These are phyloP conservation scores for Verbascum thapsus DNA, from an alignment of 257 asterid species.

Conservation along the genomic window DNA sequence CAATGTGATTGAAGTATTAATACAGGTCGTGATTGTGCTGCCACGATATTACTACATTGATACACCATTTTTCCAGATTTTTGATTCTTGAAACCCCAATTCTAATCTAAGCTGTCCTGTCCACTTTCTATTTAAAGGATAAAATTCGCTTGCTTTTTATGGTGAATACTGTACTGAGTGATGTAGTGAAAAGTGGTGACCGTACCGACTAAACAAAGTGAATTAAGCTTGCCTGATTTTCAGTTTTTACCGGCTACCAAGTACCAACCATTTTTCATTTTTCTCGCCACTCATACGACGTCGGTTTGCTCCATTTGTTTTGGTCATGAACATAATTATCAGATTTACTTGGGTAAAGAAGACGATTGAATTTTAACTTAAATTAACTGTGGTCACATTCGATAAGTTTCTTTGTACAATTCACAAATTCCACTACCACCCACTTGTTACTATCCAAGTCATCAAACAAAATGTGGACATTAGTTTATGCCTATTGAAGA, in stretches of 20 bases:
- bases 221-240: slow-evolving; percentile 5
- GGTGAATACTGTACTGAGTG: background rate
- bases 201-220: too few species aligned
- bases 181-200: background rate
- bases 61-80: slow-evolving; percentile 35
- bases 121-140: background rate
- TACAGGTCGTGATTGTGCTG: slow-evolving; percentile 47
- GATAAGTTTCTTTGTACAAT: too few species aligned
- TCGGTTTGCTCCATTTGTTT: too few species aligned
- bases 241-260: slow-evolving; percentile 10
- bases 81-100: background rate
- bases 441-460: too few species aligned
- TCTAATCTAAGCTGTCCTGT: background rate
- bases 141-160: background rate
- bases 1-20: slow-evolving; percentile 41
- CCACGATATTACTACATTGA: slow-evolving; percentile 37
- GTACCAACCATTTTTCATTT: background rate
- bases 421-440: too few species aligned
- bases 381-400: too few species aligned
- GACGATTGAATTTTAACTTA: too few species aligned
- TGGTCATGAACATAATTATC: too few species aligned
- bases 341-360: too few species aligned
- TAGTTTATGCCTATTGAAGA: too few species aligned
- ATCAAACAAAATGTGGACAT: too few species aligned
- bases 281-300: background rate